These are phyloP conservation scores for Geotrichum carabidarum DNA, from an alignment of 1,139 yeast genomes.

Conservation along the genomic window DNA sequence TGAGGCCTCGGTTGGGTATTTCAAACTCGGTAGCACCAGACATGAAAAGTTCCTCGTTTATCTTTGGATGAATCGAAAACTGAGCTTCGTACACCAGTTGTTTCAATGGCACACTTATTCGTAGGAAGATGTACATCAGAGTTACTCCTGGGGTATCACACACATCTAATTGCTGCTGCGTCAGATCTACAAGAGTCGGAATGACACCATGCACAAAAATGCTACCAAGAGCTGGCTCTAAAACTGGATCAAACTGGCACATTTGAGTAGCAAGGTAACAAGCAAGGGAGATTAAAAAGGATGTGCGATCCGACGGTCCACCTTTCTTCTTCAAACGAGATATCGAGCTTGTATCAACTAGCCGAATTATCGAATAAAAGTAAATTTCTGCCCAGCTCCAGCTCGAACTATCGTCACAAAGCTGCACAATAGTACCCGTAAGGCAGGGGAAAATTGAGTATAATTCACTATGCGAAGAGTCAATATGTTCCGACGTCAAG, in stretches of 20 bases:
- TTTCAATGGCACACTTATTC: conserved; percentile 14
- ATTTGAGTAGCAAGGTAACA: conserved; percentile 17
- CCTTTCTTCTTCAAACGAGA: neutral
- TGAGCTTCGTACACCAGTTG: conserved; percentile 8
- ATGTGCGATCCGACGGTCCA: conserved; percentile 4
- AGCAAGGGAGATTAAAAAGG: conserved; percentile 16
- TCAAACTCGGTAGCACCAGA: neutral
- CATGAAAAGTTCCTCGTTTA: neutral
- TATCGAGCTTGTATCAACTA: conserved; percentile 10
- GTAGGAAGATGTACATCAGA: conserved; percentile 19
- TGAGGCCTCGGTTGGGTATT: neutral
- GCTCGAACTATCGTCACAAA: conserved; percentile 11
- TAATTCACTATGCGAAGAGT: conserved; percentile 6
- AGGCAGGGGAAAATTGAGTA: conserved; percentile 16
- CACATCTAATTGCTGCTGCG: conserved; percentile 14
- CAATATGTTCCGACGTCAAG: conserved; percentile 15
- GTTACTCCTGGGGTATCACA: conserved; percentile 20
- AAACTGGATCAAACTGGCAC: conserved; percentile 14
- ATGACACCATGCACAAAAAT: conserved; percentile 13
- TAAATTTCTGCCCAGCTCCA: conserved; percentile 21
- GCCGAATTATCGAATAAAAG: conserved; percentile 13
- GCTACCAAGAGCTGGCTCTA: conserved; percentile 10
- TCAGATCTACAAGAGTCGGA: conserved; percentile 15
- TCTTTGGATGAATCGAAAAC: neutral
- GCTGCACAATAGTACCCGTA: conserved; percentile 9